These are phyloP conservation scores for Canavalia gladiata DNA, from an alignment of 306 rosid genomes.

Conservation along the genomic window DNA sequence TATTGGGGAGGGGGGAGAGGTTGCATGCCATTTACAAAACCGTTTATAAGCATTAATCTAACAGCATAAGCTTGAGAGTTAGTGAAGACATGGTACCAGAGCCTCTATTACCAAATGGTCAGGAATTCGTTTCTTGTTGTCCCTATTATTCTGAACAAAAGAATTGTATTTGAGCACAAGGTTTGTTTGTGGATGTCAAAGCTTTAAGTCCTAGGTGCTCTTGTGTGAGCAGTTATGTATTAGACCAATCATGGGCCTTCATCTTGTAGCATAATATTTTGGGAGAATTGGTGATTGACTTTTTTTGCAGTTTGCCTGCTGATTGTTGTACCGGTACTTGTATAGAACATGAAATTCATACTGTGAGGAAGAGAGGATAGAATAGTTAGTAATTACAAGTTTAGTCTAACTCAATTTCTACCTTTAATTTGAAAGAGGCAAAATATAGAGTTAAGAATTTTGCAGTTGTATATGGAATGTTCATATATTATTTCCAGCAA, in stretches of 20 bases:
- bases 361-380: constrained; percentile 18
- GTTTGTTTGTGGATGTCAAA: constrained; percentile 13
- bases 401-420: constrained; percentile 23
- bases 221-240: background rate
- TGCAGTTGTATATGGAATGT: constrained; percentile 12
- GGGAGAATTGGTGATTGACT: background rate
- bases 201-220: constrained; percentile 19
- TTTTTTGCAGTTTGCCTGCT: constrained; percentile 4
- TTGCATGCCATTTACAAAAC: background rate
- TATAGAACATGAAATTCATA: constrained; percentile 27
- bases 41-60: background rate
- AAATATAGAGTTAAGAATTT: background rate
- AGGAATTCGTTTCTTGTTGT: background rate
- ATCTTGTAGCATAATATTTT: constrained; percentile 15
- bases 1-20: background rate
- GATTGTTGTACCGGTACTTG: constrained; percentile 31
- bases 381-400: constrained; percentile 11
- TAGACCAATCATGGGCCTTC: background rate
- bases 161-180: constrained; percentile 17
- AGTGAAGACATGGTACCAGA: background rate
- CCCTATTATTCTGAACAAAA: background rate
- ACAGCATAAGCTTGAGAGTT: constrained; percentile 23
- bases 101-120: constrained; percentile 6
- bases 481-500: constrained; percentile 37
- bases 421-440: constrained; percentile 38